Percentiles rank a stretch among this genome's conserved stretches.
Evolutionary conservation across 2,329 filamentous ascomycete species (phyloP).

Genomic region (Colletotrichum lindemuthianum): DNA sequence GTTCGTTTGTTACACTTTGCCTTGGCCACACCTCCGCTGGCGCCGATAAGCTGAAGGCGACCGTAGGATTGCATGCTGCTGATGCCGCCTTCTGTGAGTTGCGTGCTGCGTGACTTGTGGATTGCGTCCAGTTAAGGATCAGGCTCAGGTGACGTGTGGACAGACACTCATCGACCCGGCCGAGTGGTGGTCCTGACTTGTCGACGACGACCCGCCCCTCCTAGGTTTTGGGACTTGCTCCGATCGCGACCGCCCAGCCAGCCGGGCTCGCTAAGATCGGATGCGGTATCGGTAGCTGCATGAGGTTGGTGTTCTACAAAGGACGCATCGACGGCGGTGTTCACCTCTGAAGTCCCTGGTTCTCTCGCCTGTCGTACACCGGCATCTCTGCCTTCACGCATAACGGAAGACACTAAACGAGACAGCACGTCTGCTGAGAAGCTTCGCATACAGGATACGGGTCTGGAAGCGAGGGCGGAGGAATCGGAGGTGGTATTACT

Average conservation of each 20-base stretch:
- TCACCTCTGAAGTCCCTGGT: not conserved
- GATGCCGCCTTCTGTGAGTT: slow-evolving; percentile 8
- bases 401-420: slow-evolving; percentile 8
- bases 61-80: slow-evolving; percentile 22
- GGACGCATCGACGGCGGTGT: slow-evolving; percentile 21
- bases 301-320: slow-evolving; percentile 26
- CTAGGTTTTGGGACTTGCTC: slow-evolving; percentile 10
- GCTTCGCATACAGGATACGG: not conserved
- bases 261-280: slow-evolving; percentile 24
- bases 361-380: slow-evolving; percentile 7
- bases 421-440: slow-evolving; percentile 8
- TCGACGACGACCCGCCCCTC: slow-evolving; percentile 24
- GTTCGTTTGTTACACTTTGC: slow-evolving; percentile 12
- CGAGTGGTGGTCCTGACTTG: not conserved
- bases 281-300: slow-evolving; percentile 26
- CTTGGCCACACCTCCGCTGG: slow-evolving; percentile 4
- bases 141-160: slow-evolving; percentile 30
- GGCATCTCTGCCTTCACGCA: slow-evolving; percentile 18
- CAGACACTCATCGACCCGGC: slow-evolving; percentile 8
- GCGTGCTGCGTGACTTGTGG: slow-evolving; percentile 24
- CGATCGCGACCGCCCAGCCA: slow-evolving; percentile 19
- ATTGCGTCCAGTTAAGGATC: slow-evolving; percentile 17
- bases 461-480: slow-evolving; percentile 13
- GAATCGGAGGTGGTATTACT: slow-evolving; percentile 17
- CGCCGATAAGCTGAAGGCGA: slow-evolving; percentile 6